phyloP scores from a whole-genome alignment of 2,329 filamentous ascomycete genomes.

The Fusarium begoniae region DNA sequence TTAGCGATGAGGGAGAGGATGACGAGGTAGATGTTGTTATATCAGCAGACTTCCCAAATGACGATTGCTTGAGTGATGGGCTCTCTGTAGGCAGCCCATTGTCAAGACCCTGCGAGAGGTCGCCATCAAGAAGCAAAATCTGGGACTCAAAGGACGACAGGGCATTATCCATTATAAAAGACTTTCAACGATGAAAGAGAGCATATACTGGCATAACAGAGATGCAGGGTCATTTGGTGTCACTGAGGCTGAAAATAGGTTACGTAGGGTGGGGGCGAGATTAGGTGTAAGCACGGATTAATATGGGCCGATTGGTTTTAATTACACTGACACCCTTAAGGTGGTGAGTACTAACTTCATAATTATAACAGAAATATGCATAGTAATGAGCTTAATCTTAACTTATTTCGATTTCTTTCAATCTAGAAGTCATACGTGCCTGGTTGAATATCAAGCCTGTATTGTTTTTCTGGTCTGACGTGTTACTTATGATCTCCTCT shows the following conservation, averaged over 20 bases:
- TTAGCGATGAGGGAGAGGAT: not conserved
- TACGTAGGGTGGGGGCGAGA: not conserved
- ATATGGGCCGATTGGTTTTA: not conserved
- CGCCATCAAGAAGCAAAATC: fast-evolving
- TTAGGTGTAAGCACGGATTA: not conserved
- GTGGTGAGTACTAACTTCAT: not conserved
- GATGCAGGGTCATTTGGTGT: no score
- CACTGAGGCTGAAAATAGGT: not conserved
- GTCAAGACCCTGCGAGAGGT: fast-evolving
- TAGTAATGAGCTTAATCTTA: no score
- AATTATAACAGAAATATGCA: no score
- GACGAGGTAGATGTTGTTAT: not conserved
- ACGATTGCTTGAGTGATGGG: not conserved
- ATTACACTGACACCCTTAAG: not conserved
- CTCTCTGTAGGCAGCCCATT: fast-evolving
- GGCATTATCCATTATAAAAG: not conserved
- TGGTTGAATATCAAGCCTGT: no score
- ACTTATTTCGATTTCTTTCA: no score
- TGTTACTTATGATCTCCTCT: no score
- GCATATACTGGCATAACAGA: not conserved
- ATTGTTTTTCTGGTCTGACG: no score
- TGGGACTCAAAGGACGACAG: not conserved
- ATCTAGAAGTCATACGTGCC: no score
- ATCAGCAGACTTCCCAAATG: not conserved
- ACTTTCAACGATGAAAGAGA: fast-evolving